Evolutionary conservation across 768 basidiomycete species (phyloP).

Genomic region (Collybia nuda): DNA sequence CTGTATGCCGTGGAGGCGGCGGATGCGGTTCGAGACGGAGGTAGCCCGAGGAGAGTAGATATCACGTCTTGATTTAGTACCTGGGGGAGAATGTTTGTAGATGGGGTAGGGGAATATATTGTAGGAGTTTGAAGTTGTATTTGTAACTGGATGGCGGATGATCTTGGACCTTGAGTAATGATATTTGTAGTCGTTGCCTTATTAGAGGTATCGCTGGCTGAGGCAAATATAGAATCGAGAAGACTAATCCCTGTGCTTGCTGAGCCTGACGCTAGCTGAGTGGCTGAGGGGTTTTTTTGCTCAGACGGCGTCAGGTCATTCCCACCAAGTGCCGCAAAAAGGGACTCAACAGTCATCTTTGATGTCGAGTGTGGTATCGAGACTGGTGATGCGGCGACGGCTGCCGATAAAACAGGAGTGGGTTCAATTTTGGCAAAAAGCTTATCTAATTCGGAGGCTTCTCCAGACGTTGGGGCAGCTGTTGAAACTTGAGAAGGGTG

Average conservation of each 20-base stretch:
- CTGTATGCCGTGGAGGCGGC: slow-evolving; percentile 33
- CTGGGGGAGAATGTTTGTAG: slow-evolving; percentile 53
- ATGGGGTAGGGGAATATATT: slow-evolving; percentile 59
- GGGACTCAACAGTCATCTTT: slow-evolving; percentile 43
- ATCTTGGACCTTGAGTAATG: neutral
- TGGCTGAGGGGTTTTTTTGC: slow-evolving; percentile 6
- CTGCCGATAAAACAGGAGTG: slow-evolving; percentile 15
- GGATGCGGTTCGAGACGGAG: slow-evolving; percentile 39
- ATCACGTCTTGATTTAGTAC: slow-evolving; percentile 74
- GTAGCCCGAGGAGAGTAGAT: slow-evolving; percentile 59
- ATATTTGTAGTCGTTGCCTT: slow-evolving; percentile 15
- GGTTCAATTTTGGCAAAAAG: slow-evolving; percentile 44
- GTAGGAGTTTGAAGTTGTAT: slow-evolving; percentile 7
- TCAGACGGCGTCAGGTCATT: slow-evolving; percentile 8
- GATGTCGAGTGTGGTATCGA: slow-evolving; percentile 30
- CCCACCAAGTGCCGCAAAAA: slow-evolving; percentile 40
- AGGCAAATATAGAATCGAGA: slow-evolving; percentile 74
- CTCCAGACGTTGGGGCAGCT: slow-evolving; percentile 20
- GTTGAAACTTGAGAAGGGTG: slow-evolving; percentile 13
- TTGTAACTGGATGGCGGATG: slow-evolving; percentile 2
- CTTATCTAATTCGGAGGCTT: slow-evolving; percentile 43
- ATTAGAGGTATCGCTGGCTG: slow-evolving; percentile 36
- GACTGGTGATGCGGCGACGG: slow-evolving; percentile 14
- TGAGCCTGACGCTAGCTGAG: slow-evolving; percentile 18
- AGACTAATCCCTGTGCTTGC: slow-evolving; percentile 54